Conservation (phyloP, 192 early-diverging fungal genomes). For the Linnemannia zychae region DNA sequence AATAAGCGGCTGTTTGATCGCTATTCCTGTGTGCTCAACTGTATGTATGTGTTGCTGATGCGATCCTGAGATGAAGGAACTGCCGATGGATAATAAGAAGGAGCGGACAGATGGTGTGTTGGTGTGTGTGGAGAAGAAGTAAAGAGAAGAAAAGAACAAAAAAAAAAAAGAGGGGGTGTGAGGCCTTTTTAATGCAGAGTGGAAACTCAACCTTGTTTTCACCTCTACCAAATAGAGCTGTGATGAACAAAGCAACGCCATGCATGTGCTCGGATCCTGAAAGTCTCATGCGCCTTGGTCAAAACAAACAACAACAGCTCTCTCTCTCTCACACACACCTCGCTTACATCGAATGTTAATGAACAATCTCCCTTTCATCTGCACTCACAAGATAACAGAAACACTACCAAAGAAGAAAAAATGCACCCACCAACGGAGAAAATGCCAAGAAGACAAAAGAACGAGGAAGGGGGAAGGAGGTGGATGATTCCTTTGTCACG, state of each 20-base stretch:
- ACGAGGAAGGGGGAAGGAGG: background rate
- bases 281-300: background rate
- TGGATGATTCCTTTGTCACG: constrained; percentile 14
- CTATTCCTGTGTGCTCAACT: background rate
- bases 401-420: too few relatives aligned
- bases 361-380: background rate
- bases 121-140: background rate
- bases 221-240: background rate
- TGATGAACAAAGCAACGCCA: background rate
- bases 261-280: constrained; percentile 4
- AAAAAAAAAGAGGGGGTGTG: background rate
- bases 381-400: background rate
- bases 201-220: background rate
- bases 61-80: background rate
- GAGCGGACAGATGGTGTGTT: background rate
- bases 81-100: background rate
- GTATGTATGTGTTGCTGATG: background rate
- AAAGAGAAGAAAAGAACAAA: background rate
- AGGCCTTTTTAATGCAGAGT: background rate
- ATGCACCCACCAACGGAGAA: too few relatives aligned
- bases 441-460: background rate
- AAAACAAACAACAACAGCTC: background rate
- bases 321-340: background rate
- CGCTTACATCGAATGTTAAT: too few relatives aligned
- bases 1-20: background rate